phyloP scores from a whole-genome alignment of 2,329 filamentous ascomycete species.

The Talaromyces sp. region DNA sequence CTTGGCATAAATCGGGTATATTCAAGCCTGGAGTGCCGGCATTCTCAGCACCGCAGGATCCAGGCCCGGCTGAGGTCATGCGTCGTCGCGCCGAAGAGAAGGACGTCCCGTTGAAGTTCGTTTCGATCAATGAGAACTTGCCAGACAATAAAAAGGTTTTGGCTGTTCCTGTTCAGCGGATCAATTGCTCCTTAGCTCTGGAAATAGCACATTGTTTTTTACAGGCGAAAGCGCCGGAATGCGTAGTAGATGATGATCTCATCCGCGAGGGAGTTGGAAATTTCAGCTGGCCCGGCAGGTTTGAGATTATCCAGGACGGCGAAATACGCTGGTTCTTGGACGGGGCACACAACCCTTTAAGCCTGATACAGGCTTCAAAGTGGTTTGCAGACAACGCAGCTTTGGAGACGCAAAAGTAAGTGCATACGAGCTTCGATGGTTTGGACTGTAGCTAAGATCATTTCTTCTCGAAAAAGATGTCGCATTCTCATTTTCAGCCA shows the following conservation, averaged over 20 bases:
- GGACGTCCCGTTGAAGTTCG: neutral
- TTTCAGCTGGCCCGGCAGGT: constrained; percentile 33
- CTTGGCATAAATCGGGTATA: constrained; percentile 66
- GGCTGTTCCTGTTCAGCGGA: constrained; percentile 25
- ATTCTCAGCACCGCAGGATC: constrained; percentile 49
- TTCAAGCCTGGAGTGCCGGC: constrained; percentile 57
- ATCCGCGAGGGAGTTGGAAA: constrained; percentile 22
- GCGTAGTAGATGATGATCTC: constrained; percentile 19
- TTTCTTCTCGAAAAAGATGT: constrained; percentile 7
- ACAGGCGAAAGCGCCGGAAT: constrained; percentile 17
- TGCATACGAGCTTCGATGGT: neutral
- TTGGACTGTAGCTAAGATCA: neutral
- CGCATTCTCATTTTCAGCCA: constrained; percentile 32
- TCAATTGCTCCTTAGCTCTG: constrained; percentile 31
- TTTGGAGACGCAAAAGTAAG: neutral
- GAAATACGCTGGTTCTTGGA: constrained; percentile 37
- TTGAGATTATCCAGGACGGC: constrained; percentile 26
- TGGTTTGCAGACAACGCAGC: constrained; percentile 32
- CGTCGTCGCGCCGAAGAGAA: constrained; percentile 5
- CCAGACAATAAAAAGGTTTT: constrained; percentile 16
- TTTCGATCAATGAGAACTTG: constrained; percentile 17
- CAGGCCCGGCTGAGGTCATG: constrained; percentile 34
- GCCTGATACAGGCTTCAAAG: constrained; percentile 31
- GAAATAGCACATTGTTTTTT: constrained; percentile 23
- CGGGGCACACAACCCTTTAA: constrained; percentile 42